Conservation (phyloP, 345 rosid species). For the Mallotus nudiflorus region DNA sequence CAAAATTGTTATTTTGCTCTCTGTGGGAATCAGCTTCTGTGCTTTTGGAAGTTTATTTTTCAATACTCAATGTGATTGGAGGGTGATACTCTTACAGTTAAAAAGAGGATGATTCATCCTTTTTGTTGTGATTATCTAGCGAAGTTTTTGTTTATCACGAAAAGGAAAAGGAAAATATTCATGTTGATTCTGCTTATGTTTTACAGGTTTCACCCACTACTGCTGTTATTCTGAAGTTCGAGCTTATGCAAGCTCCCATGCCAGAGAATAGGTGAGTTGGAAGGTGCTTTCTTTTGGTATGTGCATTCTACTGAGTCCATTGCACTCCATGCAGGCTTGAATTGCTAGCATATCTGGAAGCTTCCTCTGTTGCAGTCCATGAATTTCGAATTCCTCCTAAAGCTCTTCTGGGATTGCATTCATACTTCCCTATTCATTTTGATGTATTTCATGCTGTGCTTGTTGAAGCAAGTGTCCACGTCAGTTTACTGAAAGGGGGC, state of each 20-base stretch:
- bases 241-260: conserved; percentile 79
- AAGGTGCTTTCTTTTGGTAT: conserved; percentile 12
- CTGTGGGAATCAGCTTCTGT: neutral
- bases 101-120: neutral
- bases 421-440: conserved; percentile 90
- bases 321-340: conserved; percentile 44
- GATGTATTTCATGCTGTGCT: conserved; percentile 84
- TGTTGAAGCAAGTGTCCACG: conserved; percentile 77
- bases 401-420: conserved; percentile 91
- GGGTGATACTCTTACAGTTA: neutral
- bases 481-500: conserved; percentile 62
- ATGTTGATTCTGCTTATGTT: conserved; percentile 13
- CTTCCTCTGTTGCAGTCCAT: conserved; percentile 67
- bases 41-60: neutral
- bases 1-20: neutral
- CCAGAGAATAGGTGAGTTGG: conserved; percentile 52
- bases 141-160: neutral
- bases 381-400: conserved; percentile 90
- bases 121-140: neutral
- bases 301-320: conserved; percentile 1
- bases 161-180: neutral
- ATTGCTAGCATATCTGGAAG: conserved; percentile 51
- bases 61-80: neutral
- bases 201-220: conserved; percentile 67
- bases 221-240: conserved; percentile 84